A percentile compares a stretch with the other conserved stretches of the same genome.
phyloP scores from a whole-genome alignment of 805 yeast species.

The Lachancea dasiensis region DNA sequence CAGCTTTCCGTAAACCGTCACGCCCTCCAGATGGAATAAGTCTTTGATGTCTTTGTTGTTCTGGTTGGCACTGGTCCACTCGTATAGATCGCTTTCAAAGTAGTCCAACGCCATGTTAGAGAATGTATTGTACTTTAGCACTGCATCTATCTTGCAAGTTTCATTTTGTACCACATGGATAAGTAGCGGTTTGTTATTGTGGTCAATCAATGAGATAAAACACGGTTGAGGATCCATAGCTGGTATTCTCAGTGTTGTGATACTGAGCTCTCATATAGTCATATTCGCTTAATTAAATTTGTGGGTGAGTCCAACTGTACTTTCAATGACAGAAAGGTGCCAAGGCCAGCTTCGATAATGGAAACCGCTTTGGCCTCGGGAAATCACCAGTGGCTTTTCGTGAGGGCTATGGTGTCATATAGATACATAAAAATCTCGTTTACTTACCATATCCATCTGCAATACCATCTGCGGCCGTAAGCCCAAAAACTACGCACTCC shows the following conservation, averaged over 20 bases:
- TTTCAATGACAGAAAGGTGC: no score
- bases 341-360: no score
- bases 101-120: constrained; percentile 32
- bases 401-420: no score
- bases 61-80: constrained; percentile 18
- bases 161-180: constrained; percentile 19
- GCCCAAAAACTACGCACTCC: constrained; percentile 58
- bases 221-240: constrained; percentile 4
- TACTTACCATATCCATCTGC: constrained; percentile 12
- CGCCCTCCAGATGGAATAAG: constrained; percentile 28
- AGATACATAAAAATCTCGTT: no score
- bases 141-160: constrained; percentile 17
- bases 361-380: no score
- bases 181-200: constrained; percentile 23
- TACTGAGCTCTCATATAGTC: no score
- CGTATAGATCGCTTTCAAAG: constrained; percentile 25
- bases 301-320: no score
- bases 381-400: no score
- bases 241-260: no score
- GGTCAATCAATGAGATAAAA: constrained; percentile 26
- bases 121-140: constrained; percentile 27
- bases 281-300: no score
- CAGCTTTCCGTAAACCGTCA: constrained; percentile 27
- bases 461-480: constrained; percentile 40
- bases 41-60: constrained; percentile 15